Evolutionary conservation across 2,329 filamentous ascomycete genomes (phyloP).

Genomic region (Ceratocystis lukuohia): DNA sequence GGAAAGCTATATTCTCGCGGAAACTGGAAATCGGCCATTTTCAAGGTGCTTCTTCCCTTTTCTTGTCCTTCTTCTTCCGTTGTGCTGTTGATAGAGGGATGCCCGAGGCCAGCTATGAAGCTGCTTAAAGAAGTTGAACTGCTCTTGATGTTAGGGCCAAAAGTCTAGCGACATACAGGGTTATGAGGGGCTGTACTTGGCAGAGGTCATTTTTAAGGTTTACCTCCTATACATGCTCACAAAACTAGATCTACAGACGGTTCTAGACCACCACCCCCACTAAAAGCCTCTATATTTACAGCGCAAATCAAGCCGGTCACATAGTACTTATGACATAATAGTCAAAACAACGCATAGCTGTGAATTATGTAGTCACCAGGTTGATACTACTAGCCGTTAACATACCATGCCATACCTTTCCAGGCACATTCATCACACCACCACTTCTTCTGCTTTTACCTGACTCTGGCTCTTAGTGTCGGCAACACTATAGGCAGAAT

Average conservation of each 20-base stretch:
- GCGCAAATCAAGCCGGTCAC: not conserved
- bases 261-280: not conserved
- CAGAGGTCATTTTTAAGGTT: too few relatives aligned
- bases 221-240: too few relatives aligned
- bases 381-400: not conserved
- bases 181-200: not conserved
- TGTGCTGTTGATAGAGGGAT: too few relatives aligned
- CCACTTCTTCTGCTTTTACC: not conserved
- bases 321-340: not conserved
- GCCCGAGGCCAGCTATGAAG: not conserved
- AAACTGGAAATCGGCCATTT: constrained; percentile 35
- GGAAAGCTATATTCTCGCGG: constrained; percentile 61
- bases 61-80: too few relatives aligned
- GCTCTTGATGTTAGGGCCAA: not conserved
- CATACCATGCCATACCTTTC: not conserved
- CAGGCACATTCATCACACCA: not conserved
- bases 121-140: not conserved
- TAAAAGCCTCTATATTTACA: not conserved
- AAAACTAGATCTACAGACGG: too few relatives aligned
- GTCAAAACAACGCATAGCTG: not conserved
- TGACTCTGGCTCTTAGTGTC: constrained; percentile 28
- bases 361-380: constrained; percentile 3
- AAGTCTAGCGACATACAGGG: not conserved
- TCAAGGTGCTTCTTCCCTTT: not conserved
- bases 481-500: constrained; percentile 48